These are phyloP conservation scores for Coemansia sp. DNA, from an alignment of 192 early-diverging fungal species.

Conservation along the genomic window DNA sequence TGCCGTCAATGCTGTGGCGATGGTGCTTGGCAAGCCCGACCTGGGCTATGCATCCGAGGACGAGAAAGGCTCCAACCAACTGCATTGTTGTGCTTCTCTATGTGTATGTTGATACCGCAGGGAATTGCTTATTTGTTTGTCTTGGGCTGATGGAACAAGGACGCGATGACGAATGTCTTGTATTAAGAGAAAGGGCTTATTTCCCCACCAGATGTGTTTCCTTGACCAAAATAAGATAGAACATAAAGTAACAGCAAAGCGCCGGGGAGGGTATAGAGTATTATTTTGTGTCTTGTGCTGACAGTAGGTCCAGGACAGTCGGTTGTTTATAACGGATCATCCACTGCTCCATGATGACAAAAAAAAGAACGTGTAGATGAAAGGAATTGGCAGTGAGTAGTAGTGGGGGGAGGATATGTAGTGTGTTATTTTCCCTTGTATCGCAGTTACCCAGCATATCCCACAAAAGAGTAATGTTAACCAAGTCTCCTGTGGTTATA, in stretches of 20 bases:
- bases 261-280: not conserved
- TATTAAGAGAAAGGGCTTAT: too few relatives aligned
- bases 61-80: slow-evolving; percentile 16
- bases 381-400: too few relatives aligned
- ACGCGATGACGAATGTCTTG: too few relatives aligned
- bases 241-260: not conserved
- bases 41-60: slow-evolving; percentile 21
- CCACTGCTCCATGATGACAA: not conserved
- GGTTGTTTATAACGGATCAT: not conserved
- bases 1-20: slow-evolving; percentile 31
- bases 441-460: not conserved
- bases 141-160: too few relatives aligned
- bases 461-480: not conserved
- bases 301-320: not conserved
- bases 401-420: too few relatives aligned
- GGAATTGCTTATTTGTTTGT: too few relatives aligned
- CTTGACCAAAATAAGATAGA: not conserved
- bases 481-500: not conserved
- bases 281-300: not conserved
- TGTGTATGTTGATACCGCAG: not conserved
- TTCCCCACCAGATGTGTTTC: too few relatives aligned
- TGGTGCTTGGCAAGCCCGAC: slow-evolving; percentile 23
- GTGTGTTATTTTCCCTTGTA: too few relatives aligned
- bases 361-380: not conserved
- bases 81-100: slow-evolving; percentile 16